phyloP scores from a whole-genome alignment of 2,329 filamentous ascomycete genomes.

The Xylaria polymorpha region DNA sequence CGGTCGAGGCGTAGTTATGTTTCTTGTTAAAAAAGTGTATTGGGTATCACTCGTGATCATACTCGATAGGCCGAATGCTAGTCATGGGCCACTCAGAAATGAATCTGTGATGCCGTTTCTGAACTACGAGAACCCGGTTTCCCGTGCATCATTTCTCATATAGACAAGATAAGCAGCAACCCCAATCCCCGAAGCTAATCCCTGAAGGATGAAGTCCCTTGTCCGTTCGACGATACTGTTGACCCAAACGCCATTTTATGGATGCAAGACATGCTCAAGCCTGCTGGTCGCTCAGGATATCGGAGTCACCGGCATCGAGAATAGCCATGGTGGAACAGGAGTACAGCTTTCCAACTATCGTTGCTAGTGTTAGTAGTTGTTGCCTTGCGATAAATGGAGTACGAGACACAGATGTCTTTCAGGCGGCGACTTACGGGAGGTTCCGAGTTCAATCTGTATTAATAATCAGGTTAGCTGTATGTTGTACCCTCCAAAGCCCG shows the following conservation, averaged over 20 bases:
- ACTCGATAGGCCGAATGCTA: constrained; percentile 37
- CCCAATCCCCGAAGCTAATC: constrained; percentile 28
- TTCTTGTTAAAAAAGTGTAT: constrained; percentile 34
- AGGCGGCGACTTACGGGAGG: constrained; percentile 51
- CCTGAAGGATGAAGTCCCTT: constrained; percentile 37
- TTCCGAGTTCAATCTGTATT: constrained; percentile 92
- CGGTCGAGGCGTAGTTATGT: background rate
- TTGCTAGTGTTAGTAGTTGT: constrained; percentile 32
- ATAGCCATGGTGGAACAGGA: constrained; percentile 97
- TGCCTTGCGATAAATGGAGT: background rate
- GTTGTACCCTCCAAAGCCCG: constrained; percentile 88
- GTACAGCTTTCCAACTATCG: constrained; percentile 95
- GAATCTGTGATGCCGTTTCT: constrained; percentile 27
- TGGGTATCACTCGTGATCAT: constrained; percentile 49
- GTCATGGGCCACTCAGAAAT: constrained; percentile 26
- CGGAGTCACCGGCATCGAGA: constrained; percentile 96
- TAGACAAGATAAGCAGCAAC: constrained; percentile 25
- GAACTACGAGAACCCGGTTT: constrained; percentile 34
- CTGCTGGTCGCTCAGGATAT: constrained; percentile 87
- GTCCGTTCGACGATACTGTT: constrained; percentile 45
- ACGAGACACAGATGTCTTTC: constrained; percentile 1
- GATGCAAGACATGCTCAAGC: constrained; percentile 60
- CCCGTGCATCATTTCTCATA: constrained; percentile 34
- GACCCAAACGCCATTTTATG: constrained; percentile 48
- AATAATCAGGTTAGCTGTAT: constrained; percentile 64